Percentiles rank a stretch among this genome's conserved stretches.
These are phyloP conservation scores for Phoma herbarum DNA, from an alignment of 2,329 filamentous ascomycete genomes.

Conservation along the genomic window DNA sequence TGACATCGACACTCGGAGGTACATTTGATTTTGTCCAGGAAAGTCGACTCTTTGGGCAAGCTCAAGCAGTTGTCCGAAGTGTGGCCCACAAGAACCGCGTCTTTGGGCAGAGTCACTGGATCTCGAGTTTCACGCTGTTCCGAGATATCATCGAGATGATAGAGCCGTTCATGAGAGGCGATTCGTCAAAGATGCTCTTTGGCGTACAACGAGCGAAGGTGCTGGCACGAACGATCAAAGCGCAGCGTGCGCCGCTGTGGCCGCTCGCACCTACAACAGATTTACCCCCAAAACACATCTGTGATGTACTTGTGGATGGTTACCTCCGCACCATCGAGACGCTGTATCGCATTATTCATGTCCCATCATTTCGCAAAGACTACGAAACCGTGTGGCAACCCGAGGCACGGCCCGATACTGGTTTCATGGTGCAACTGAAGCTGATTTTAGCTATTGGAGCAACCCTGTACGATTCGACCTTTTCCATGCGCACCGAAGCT, in stretches of 20 bases:
- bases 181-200: slow-evolving; percentile 47
- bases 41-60: slow-evolving; percentile 41
- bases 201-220: slow-evolving; percentile 62
- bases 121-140: slow-evolving; percentile 58
- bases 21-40: slow-evolving; percentile 57
- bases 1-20: slow-evolving; percentile 49
- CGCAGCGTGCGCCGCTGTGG: slow-evolving; percentile 59
- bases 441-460: slow-evolving; percentile 67
- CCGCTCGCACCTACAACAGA: slow-evolving; percentile 53
- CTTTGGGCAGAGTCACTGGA: slow-evolving; percentile 67
- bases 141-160: slow-evolving; percentile 57
- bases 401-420: slow-evolving; percentile 42
- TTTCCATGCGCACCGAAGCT: slow-evolving; percentile 60
- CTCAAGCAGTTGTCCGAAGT: slow-evolving; percentile 52
- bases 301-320: slow-evolving; percentile 59
- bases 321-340: slow-evolving; percentile 62
- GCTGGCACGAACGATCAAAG: slow-evolving; percentile 63
- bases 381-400: slow-evolving; percentile 63
- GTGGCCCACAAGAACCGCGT: slow-evolving; percentile 65
- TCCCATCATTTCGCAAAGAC: slow-evolving; percentile 59
- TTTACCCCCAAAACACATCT: slow-evolving; percentile 59
- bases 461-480: slow-evolving; percentile 59
- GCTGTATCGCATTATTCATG: slow-evolving; percentile 61
- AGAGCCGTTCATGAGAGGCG: slow-evolving; percentile 53
- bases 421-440: slow-evolving; percentile 66